Conservation (phyloP, 441 rosid genomes). For the Populus tomentosa region DNA sequence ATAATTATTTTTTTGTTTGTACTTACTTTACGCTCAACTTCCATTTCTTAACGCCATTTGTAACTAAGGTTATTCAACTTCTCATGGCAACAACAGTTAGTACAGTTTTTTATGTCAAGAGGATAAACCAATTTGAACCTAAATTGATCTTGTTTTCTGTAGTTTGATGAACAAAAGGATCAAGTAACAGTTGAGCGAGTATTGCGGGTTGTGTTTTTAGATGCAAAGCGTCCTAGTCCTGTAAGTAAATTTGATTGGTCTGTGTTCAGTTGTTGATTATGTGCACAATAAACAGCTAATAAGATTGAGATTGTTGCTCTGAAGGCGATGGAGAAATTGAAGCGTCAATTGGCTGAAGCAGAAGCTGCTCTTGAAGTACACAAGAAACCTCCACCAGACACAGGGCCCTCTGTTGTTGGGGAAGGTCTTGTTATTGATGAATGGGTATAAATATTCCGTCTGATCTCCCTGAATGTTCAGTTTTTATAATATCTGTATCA, state of each 20-base stretch:
- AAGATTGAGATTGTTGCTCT: background rate
- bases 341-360: slow-evolving; percentile 50
- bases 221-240: slow-evolving; percentile 42
- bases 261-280: background rate
- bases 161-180: slow-evolving; percentile 76
- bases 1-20: background rate
- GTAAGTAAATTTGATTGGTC: slow-evolving; percentile 32
- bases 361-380: slow-evolving; percentile 53
- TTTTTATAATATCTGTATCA: background rate
- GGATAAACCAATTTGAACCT: background rate
- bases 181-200: slow-evolving; percentile 56
- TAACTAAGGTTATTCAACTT: background rate
- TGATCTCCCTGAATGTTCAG: background rate
- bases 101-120: background rate
- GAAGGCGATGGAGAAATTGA: slow-evolving; percentile 60
- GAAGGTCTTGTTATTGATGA: slow-evolving; percentile 77
- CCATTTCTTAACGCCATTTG: background rate
- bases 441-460: slow-evolving; percentile 42
- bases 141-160: slow-evolving; percentile 8
- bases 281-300: background rate
- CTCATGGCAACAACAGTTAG: no score
- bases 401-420: slow-evolving; percentile 38
- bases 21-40: background rate
- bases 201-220: slow-evolving; percentile 57
- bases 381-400: slow-evolving; percentile 50